Percentiles rank a stretch among this genome's conserved stretches.
phyloP scores from a whole-genome alignment of 75 land plant genomes.

The Sequoia sempervirens region DNA sequence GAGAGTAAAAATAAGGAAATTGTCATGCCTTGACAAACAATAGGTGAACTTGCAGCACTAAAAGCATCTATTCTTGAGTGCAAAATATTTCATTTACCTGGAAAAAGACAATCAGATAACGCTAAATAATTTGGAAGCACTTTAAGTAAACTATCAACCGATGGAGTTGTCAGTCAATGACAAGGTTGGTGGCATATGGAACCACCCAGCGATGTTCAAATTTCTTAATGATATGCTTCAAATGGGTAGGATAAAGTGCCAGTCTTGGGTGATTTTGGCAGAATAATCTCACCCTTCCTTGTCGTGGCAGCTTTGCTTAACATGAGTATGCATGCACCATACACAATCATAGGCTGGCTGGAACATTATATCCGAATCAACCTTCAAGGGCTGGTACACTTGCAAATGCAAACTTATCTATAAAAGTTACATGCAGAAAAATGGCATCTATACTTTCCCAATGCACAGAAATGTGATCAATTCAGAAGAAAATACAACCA shows the following conservation, averaged over 20 bases:
- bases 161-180: neutral
- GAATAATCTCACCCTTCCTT: neutral
- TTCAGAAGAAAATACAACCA: neutral
- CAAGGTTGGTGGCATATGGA: neutral
- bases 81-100: too few species aligned
- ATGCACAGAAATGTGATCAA: neutral
- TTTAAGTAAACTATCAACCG: neutral
- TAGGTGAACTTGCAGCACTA: too few species aligned
- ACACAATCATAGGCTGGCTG: too few species aligned
- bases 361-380: neutral
- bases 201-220: neutral
- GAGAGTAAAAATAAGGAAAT: too few species aligned
- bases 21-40: too few species aligned
- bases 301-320: neutral
- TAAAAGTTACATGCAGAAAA: neutral
- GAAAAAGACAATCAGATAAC: neutral
- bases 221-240: neutral
- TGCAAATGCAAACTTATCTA: neutral
- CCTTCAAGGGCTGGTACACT: neutral
- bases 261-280: neutral
- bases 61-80: too few species aligned
- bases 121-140: neutral
- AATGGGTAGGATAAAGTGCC: neutral
- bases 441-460: too few species aligned
- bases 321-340: too few species aligned